Base-by-base conservation (phyloP, 2,329 filamentous ascomycete species). In the Sphaerostilbella broomeana region DNA sequence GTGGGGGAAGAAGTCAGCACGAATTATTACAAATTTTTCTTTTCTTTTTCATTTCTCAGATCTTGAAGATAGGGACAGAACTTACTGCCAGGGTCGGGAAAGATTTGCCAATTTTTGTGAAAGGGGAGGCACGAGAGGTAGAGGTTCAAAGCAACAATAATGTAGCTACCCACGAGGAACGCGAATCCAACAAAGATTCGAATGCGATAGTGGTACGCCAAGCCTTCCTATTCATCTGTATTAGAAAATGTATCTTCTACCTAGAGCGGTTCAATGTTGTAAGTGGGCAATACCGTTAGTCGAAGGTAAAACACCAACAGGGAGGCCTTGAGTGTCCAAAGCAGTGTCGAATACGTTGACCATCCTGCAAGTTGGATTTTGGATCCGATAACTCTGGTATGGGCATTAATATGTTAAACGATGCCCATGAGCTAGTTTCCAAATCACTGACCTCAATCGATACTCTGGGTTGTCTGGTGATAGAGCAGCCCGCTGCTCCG, bases 331-430 rank as follows among this genome's bases (percentile, higher is more conserved):
- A 79, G 55, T 15, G 68, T 52, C 72, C 72, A 77, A 11, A 79
- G 51, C 9, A 78, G 55, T 3, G 65, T 54, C 0, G 68, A 69
- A 46, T 79, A 80, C 5, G 67, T 58, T 12, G 69, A 67, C 74
- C 73, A 79, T 2, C 73, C 71, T 1, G 69, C 57, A 2, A 80
- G 51, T 43, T 79, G 73, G 0, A 73, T 67, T 48, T 78, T 78
- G 9, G 73, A 75, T 0, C 75, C 76, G 2, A 66, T 54, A 0
- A 75, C 60, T n/a, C 75, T 68, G 11, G 18, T 4, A 12, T 29
- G 11, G 8, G 1, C n/a, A n/a, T 37, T 16, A 36, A 21, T 16
- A 16, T 16, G 15, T 18, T 5, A 8, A 24, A 6, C 11, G 25
- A 11, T 10, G 5, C 18, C 19, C 19, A 2, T 16, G 15, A 21